Conservation (phyloP, 2,329 filamentous ascomycete genomes). For the Alternaria gaisen region DNA sequence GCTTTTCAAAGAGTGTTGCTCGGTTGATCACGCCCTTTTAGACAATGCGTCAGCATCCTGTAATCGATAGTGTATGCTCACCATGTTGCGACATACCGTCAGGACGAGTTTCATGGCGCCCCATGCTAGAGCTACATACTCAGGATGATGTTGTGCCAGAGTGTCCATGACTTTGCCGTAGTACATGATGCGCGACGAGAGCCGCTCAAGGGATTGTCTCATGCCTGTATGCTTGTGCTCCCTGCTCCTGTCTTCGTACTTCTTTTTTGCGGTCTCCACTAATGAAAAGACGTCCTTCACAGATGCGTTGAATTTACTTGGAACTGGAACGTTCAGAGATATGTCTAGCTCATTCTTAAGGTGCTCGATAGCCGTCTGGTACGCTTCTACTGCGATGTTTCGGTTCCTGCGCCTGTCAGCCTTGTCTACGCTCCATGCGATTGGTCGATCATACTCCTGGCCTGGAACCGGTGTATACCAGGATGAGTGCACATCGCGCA, state of each 20-base stretch:
- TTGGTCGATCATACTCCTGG: neutral
- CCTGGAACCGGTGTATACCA: neutral
- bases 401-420: neutral
- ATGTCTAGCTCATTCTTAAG: neutral
- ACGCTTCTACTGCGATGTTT: neutral
- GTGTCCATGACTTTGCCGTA: neutral
- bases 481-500: neutral
- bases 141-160: neutral
- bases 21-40: neutral
- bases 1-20: neutral
- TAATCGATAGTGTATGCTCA: neutral
- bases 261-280: neutral
- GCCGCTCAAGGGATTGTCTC: neutral
- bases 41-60: neutral
- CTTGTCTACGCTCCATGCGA: neutral
- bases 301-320: neutral
- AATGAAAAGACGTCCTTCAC: neutral
- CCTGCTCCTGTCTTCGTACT: neutral
- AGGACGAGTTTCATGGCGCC: neutral
- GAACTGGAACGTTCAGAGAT: neutral
- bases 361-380: neutral
- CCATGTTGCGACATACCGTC: neutral
- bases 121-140: neutral
- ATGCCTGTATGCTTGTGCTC: neutral
- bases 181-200: neutral